Percentiles rank a stretch among this genome's conserved stretches.
phyloP scores from a whole-genome alignment of 768 basidiomycete species.

The Flagelloscypha sp. region DNA sequence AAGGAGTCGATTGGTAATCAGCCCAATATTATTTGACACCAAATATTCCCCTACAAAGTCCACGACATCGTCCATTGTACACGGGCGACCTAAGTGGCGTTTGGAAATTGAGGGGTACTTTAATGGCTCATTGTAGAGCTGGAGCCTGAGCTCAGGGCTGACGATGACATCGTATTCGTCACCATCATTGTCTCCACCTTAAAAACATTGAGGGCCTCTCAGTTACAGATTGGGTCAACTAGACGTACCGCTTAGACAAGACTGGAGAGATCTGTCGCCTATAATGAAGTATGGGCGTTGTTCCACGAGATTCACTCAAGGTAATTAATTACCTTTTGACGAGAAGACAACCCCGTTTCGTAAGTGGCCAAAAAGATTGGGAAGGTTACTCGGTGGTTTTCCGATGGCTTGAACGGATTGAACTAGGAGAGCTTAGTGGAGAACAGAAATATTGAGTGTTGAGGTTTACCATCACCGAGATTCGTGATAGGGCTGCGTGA shows the following conservation, averaged over 20 bases:
- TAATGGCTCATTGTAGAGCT: conserved; percentile 41
- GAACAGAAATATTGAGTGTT: background rate
- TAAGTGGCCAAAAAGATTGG: conserved; percentile 51
- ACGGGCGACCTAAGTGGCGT: conserved; percentile 32
- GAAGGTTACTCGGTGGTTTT: conserved; percentile 45
- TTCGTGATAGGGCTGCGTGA: conserved; percentile 70
- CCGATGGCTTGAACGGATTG: conserved; percentile 69
- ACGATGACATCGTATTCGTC: too few species aligned
- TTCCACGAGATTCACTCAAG: too few species aligned
- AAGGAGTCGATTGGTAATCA: conserved; percentile 60
- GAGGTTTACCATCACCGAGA: conserved; percentile 58
- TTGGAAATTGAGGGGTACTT: conserved; percentile 36
- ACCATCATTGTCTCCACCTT: too few species aligned
- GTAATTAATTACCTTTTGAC: conserved; percentile 37
- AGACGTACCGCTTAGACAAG: conserved; percentile 60
- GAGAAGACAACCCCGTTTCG: conserved; percentile 71
- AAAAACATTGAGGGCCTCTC: too few species aligned
- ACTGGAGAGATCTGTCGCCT: conserved; percentile 60
- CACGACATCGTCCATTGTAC: conserved; percentile 62
- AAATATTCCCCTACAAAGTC: conserved; percentile 81
- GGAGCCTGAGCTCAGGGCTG: too few species aligned
- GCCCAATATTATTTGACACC: conserved; percentile 70
- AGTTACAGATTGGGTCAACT: too few species aligned
- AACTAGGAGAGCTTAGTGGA: too few species aligned
- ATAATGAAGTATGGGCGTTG: conserved; percentile 3